Base-by-base conservation (phyloP, 345 rosid species). In the Gynandropsis gynandra region DNA sequence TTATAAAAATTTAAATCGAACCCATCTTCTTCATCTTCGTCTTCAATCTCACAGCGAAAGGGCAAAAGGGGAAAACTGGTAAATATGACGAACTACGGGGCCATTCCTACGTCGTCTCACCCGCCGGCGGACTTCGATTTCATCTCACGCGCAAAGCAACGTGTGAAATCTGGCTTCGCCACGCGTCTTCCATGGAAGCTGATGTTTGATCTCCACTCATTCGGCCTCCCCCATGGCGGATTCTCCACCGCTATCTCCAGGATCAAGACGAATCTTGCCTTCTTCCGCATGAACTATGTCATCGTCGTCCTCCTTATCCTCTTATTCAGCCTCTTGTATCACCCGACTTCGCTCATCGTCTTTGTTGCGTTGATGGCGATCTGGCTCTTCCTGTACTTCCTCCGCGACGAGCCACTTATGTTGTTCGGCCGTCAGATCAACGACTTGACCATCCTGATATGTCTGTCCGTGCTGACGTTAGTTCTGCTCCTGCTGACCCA, bases 361-460 rank as follows among this genome's bases (percentile, higher is more conserved):
- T 76, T 89, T 55, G 16, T 76, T 36, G 68, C 58, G n/a, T 74
- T 83, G 84, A 66, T 66, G 65, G 70, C 64, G 0, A 77, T 75
- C 0, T 85, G 95, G 95, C 20, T 85, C 14, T 81, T 81, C 60
- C 70, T 85, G 33, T 89, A 89, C 56, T 89, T 89, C 77, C 63
- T 85, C 12, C 78, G 95, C 0, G 95, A 85, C 35, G 84, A 79
- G 69, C 86, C 90, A 13, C 58, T 89, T 24, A 64, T 47, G 40
- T 55, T 86, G n/a, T 59, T 75, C 12, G 58, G 76, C 43, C 72
- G 74, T 8, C 50, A 64, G 73, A 66, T 89, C 19, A 80, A 76
- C 33, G 97, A 89, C 50, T 76, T 80, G 1, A 58, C 75, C 52
- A 82, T 86, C 45, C 35, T 86, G 67, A 33, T 66, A 10, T 68